Evolutionary conservation across 768 basidiomycete genomes (phyloP).

Genomic region (Crepidotus variabilis): DNA sequence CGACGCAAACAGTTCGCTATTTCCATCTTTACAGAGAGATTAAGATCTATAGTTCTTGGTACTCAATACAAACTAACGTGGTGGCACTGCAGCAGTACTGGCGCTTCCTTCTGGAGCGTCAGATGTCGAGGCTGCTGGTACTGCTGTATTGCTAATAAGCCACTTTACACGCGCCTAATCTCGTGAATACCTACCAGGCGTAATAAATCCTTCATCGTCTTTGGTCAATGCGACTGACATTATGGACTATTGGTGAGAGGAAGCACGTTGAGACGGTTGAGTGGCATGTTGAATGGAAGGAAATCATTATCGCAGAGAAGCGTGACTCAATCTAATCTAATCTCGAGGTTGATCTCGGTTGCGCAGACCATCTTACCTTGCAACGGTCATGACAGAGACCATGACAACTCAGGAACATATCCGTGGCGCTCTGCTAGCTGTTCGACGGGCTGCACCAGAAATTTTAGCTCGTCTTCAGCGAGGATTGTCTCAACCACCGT

Average conservation of each 20-base stretch:
- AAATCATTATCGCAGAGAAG: constrained; percentile 15
- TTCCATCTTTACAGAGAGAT: constrained; percentile 18
- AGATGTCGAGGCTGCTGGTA: constrained; percentile 11
- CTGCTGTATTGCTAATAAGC: constrained; percentile 11
- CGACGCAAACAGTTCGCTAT: constrained; percentile 69
- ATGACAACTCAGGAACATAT: neutral
- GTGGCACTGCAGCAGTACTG: constrained; percentile 11
- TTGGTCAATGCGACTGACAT: constrained; percentile 36
- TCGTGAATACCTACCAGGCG: constrained; percentile 39
- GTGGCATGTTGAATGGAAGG: constrained; percentile 6
- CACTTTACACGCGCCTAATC: constrained; percentile 4
- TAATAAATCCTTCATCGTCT: constrained; percentile 80
- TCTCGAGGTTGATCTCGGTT: constrained; percentile 3
- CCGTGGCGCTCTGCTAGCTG: neutral
- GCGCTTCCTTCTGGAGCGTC: constrained; percentile 23
- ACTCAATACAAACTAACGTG: neutral
- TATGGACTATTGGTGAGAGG: constrained; percentile 6
- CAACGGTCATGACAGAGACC: neutral
- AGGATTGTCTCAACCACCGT: constrained; percentile 33
- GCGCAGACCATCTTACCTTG: neutral
- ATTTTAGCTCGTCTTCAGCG: constrained; percentile 39
- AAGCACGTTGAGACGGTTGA: neutral
- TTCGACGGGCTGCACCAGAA: constrained; percentile 18
- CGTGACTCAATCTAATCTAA: constrained; percentile 17
- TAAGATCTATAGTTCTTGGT: neutral